These are phyloP conservation scores for Fusarium pseudonygamai DNA, from an alignment of 2,329 filamentous ascomycete genomes.

Conservation along the genomic window DNA sequence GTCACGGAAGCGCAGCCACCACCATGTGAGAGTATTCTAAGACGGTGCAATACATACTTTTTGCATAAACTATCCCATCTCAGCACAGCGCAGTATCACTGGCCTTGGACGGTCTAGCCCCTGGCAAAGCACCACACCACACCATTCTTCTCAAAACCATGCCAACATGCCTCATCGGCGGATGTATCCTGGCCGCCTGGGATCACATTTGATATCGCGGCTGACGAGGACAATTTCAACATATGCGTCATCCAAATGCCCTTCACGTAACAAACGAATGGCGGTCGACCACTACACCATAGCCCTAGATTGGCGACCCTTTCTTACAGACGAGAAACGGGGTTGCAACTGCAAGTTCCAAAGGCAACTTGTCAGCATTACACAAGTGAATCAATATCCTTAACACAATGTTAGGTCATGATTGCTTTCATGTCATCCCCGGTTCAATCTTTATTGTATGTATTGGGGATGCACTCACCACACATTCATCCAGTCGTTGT, in stretches of 20 bases:
- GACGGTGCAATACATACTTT: slow-evolving; percentile 9
- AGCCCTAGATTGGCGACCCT: background rate
- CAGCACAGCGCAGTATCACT: slow-evolving; percentile 2
- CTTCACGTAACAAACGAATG: slow-evolving; percentile 8
- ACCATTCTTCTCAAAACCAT: slow-evolving; percentile 11
- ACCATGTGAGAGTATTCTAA: slow-evolving; percentile 28
- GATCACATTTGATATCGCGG: slow-evolving; percentile 27
- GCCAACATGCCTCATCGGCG: slow-evolving; percentile 14
- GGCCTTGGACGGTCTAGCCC: background rate
- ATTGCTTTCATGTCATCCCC: background rate
- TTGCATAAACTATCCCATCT: slow-evolving; percentile 3
- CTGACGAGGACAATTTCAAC: slow-evolving; percentile 17
- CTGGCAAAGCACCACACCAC: slow-evolving; percentile 15
- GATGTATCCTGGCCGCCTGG: slow-evolving; percentile 16
- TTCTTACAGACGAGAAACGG: background rate
- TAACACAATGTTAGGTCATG: background rate
- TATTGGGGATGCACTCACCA: slow-evolving; percentile 12
- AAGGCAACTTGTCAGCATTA: background rate
- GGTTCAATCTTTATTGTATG: background rate
- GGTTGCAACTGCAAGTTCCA: background rate
- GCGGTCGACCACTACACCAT: background rate
- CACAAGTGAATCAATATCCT: background rate
- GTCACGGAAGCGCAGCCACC: slow-evolving; percentile 31
- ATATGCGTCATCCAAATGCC: slow-evolving; percentile 12
- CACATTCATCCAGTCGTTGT: slow-evolving; percentile 7